Base-by-base conservation (phyloP, 352 stramenopile genomes). In the Globisporangium nunn region DNA sequence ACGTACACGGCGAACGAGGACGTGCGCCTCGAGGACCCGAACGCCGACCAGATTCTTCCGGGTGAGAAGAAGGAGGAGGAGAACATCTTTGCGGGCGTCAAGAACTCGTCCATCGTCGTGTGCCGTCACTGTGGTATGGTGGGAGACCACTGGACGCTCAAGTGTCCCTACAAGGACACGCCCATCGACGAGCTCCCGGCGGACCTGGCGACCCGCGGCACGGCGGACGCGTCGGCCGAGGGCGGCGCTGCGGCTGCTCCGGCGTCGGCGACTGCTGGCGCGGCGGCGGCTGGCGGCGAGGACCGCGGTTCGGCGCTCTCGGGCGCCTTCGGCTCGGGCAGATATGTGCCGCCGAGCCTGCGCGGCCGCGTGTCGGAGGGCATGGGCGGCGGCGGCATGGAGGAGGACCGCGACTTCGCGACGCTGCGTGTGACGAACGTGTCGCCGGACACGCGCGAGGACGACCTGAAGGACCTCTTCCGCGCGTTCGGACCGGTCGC, bases 361-460 rank as follows among this genome's bases (percentile, higher is more conserved):
- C 83, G 85, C 52, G 80, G 81, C 52, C 81, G 78, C 50, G 37
- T 43, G 37, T 43, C 37, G 37, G 61, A 33, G 73, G 58, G 28
- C 62, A 70, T 52, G 74, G 43, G 43, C 17, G 43, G 18, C n/a
- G 68, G 56, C 31, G 68, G 54, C 33, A 67, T 73, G 30, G 70
- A 88, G n/a, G 78, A 80, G 54, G 78, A 89, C 59, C 70, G 76
- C 39, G 81, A 95, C 68, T 91, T 78, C 55, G 83, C 83, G 11
- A 99, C 96, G 52, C 90, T 99, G 62, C 95, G 97, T 75, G 96
- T 99, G 56, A 99, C 97, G 56, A 99, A 99, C 77, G 96, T 99
- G 63, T 98, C 95, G 31, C 95, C 98, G 50, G 97, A 99, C 71
- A 99, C 96, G 4, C 96, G 91, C 52, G 97, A 99, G 70, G 91